These are phyloP conservation scores for Silene noctiflora DNA, from an alignment of 179 eudicot genomes.

Conservation along the genomic window DNA sequence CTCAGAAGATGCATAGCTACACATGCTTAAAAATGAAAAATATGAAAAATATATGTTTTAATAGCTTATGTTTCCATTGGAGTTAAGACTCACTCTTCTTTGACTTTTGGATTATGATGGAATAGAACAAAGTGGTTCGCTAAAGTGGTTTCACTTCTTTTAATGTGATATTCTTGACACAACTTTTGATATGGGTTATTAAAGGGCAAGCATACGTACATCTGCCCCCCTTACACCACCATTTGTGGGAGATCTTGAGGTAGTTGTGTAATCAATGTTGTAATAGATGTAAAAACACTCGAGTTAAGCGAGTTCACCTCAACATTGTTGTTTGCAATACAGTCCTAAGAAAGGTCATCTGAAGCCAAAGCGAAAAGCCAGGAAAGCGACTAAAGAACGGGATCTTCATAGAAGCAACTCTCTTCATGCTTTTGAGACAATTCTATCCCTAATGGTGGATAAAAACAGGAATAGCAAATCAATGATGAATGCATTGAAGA, in stretches of 20 bases:
- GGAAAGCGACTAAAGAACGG: constrained; percentile 33
- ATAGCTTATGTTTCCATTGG: too few relatives aligned
- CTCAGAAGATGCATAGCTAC: too few relatives aligned
- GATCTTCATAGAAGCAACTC: constrained; percentile 46
- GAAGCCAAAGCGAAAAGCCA: constrained; percentile 36
- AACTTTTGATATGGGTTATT: too few relatives aligned
- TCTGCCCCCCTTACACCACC: neutral
- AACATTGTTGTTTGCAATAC: constrained; percentile 9
- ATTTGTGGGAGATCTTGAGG: neutral
- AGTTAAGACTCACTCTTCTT: too few relatives aligned
- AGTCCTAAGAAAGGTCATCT: constrained; percentile 40
- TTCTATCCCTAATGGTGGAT: constrained; percentile 51
- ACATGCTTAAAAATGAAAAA: too few relatives aligned
- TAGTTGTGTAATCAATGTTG: neutral
- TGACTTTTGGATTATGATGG: too few relatives aligned
- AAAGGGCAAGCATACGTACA: too few relatives aligned
- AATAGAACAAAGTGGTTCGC: too few relatives aligned
- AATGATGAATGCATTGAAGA: constrained; percentile 43
- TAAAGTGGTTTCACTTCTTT: too few relatives aligned
- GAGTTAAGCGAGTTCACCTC: neutral
- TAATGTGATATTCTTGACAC: too few relatives aligned
- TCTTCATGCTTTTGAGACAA: constrained; percentile 64
- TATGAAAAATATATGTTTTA: too few relatives aligned
- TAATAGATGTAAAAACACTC: too few relatives aligned
- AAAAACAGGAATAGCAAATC: constrained; percentile 45